Evolutionary conservation across 495 filamentous ascomycete species (phyloP).

Genomic region (Lichenothelia convexa): DNA sequence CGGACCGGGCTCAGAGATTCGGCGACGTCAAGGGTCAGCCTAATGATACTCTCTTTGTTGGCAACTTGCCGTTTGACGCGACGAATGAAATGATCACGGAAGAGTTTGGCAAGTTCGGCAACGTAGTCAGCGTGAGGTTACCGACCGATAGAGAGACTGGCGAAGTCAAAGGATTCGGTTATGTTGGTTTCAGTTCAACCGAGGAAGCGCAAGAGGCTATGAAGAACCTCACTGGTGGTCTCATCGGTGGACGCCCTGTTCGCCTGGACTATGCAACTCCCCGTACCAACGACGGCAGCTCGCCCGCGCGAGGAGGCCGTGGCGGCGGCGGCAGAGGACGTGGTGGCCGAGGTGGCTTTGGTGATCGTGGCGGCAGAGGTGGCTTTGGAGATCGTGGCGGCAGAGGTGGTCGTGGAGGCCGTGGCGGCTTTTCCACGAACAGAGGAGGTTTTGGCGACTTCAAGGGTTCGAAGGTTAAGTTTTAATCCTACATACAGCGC

Average conservation of each 20-base stretch:
- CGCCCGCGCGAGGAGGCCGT: conserved; percentile 30
- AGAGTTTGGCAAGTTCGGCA: conserved; percentile 53
- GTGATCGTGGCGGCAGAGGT: conserved; percentile 33
- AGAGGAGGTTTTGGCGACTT: conserved; percentile 67
- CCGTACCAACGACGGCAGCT: conserved; percentile 41
- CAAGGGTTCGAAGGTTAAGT: conserved; percentile 82
- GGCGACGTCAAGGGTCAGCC: conserved; percentile 60
- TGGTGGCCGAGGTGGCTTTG: conserved; percentile 30
- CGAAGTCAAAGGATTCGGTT: conserved; percentile 85
- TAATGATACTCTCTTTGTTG: conserved; percentile 80
- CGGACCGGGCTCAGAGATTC: conserved; percentile 45
- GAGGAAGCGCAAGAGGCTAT: conserved; percentile 73
- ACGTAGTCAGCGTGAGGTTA: conserved; percentile 62
- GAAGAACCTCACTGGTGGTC: conserved; percentile 43
- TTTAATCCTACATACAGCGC: no score
- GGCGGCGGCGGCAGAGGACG: conserved; percentile 35
- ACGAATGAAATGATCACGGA: conserved; percentile 57
- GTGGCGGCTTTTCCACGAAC: conserved; percentile 32
- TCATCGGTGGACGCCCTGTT: conserved; percentile 61
- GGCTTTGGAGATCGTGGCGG: conserved; percentile 23
- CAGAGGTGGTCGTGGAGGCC: conserved; percentile 15
- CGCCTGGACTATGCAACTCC: conserved; percentile 82
- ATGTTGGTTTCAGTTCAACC: conserved; percentile 65
- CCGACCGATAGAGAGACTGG: conserved; percentile 82
- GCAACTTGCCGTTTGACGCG: conserved; percentile 77